phyloP scores from a whole-genome alignment of 116 monocot species.

The Dioscorea cayenensis region DNA sequence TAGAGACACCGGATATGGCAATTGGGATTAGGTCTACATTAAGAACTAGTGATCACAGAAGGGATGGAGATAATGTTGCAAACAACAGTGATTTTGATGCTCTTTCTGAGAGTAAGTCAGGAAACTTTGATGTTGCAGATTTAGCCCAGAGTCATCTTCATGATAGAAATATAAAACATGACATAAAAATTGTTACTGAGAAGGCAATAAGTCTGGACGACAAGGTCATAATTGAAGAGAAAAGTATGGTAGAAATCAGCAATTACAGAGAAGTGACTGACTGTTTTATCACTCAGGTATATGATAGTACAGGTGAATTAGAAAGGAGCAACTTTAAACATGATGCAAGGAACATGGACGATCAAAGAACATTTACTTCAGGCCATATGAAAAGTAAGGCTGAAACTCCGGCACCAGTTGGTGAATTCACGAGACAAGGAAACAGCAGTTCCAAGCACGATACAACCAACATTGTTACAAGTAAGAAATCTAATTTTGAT shows the following conservation, averaged over 20 bases:
- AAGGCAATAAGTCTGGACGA: conserved; percentile 10
- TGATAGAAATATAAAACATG: conserved; percentile 3
- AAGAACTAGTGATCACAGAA: background rate
- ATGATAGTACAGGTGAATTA: background rate
- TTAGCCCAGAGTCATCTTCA: background rate
- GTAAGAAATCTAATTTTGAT: conserved; percentile 3
- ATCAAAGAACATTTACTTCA: background rate
- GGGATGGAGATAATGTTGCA: background rate
- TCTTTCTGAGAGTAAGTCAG: background rate
- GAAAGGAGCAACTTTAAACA: background rate
- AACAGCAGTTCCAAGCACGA: conserved; percentile 6
- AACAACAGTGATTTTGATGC: background rate
- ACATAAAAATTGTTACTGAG: conserved; percentile 4
- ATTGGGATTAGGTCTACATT: background rate
- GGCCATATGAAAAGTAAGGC: conserved; percentile 5
- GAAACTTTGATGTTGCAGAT: background rate
- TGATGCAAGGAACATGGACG: conserved; percentile 7
- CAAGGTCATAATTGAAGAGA: conserved; percentile 11
- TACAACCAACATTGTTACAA: background rate
- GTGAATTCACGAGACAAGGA: conserved; percentile 12
- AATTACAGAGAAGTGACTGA: conserved; percentile 2
- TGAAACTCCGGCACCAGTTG: conserved; percentile 10
- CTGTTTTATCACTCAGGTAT: background rate
- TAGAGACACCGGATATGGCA: background rate
- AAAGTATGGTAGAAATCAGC: conserved; percentile 10